Conservation (phyloP, 768 basidiomycete species). For the Boletus rubropictus region DNA sequence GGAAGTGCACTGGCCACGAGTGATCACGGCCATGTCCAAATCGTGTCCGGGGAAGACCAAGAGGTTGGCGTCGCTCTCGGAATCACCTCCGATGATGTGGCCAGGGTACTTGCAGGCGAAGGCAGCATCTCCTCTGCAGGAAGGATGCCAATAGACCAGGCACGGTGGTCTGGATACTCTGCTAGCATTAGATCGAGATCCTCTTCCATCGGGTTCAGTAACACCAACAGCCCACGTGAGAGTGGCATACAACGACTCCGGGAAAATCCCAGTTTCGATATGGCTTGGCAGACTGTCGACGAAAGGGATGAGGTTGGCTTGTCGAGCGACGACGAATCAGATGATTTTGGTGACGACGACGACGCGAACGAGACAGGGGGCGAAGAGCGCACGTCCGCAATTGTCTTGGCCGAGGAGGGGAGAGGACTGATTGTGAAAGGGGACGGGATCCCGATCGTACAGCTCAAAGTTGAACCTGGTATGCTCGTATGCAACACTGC, state of each 20-base stretch:
- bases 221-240: constrained; percentile 39
- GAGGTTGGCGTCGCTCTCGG: constrained; percentile 48
- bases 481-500: constrained; percentile 19
- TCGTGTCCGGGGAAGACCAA: constrained; percentile 56
- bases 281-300: constrained; percentile 68
- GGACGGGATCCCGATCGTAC: constrained; percentile 51
- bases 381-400: constrained; percentile 71
- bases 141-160: constrained; percentile 54
- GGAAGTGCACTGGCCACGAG: constrained; percentile 55
- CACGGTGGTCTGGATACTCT: constrained; percentile 74
- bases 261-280: constrained; percentile 70
- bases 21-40: constrained; percentile 62
- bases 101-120: constrained; percentile 55
- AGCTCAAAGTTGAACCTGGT: constrained; percentile 73
- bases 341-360: constrained; percentile 47
- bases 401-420: constrained; percentile 78
- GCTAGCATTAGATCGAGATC: constrained; percentile 62
- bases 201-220: constrained; percentile 53
- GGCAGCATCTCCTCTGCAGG: constrained; percentile 39
- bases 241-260: constrained; percentile 40
- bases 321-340: constrained; percentile 49
- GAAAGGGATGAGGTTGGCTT: constrained; percentile 62
- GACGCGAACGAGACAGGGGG: constrained; percentile 46
- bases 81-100: constrained; percentile 61
- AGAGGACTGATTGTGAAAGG: constrained; percentile 77